Evolutionary conservation across 2,329 filamentous ascomycete genomes (phyloP).

Genomic region (Leptodontidium sp.): DNA sequence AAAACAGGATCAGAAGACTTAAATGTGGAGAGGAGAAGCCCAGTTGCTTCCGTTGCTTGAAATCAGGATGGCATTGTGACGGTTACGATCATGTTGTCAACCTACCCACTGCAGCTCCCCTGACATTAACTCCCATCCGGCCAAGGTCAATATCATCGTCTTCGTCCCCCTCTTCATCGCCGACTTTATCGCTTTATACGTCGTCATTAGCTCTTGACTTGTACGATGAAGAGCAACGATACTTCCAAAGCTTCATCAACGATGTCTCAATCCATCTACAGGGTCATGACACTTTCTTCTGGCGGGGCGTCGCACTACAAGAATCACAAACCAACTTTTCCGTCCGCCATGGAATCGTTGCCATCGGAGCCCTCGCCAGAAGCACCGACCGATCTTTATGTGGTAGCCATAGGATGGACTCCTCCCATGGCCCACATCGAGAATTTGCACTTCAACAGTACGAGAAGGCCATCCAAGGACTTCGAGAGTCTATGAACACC

Average conservation of each 20-base stretch:
- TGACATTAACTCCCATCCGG: conserved; percentile 20
- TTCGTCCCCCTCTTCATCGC: conserved; percentile 30
- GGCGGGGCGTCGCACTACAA: conserved; percentile 35
- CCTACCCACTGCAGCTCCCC: conserved; percentile 7
- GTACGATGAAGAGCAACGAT: conserved; percentile 34
- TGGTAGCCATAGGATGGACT: conserved; percentile 32
- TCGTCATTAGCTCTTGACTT: conserved; percentile 26
- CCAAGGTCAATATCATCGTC: conserved; percentile 22
- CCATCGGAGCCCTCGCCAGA: conserved; percentile 38
- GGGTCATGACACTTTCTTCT: conserved; percentile 60
- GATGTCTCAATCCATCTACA: conserved; percentile 31
- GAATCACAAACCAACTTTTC: conserved; percentile 33
- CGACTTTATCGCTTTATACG: conserved; percentile 24
- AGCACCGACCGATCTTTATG: conserved; percentile 29
- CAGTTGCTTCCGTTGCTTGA: conserved; percentile 39
- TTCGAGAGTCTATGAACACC: conserved; percentile 35
- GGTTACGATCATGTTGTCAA: conserved; percentile 37
- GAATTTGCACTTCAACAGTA: conserved; percentile 42
- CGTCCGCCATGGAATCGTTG: conserved; percentile 42
- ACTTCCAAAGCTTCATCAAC: conserved; percentile 41
- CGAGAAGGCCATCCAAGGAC: conserved; percentile 38
- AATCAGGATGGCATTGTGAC: conserved; percentile 43
- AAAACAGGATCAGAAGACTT: conserved; percentile 41
- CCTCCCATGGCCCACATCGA: conserved; percentile 34
- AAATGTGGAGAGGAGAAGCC: conserved; percentile 45